Conservation (phyloP, 2,329 filamentous ascomycete species). For the Fusarium torreyae region DNA sequence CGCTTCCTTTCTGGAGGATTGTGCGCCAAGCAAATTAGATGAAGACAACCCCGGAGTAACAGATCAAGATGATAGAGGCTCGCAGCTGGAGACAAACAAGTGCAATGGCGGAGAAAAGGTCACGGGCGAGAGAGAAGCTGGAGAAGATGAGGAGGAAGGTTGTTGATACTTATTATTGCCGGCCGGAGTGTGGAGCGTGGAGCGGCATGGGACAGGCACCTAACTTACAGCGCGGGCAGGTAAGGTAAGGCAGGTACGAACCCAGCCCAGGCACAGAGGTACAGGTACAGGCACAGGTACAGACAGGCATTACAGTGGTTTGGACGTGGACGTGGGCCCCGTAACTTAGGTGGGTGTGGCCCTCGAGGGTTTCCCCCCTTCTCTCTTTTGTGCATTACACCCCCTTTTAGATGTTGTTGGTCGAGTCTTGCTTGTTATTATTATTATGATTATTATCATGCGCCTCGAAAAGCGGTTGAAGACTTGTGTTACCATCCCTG, state of each 20-base stretch:
- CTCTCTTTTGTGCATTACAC: conserved; percentile 41
- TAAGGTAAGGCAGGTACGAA: conserved; percentile 23
- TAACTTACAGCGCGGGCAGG: conserved; percentile 27
- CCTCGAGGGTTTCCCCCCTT: conserved; percentile 38
- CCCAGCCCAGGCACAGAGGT: conserved; percentile 26
- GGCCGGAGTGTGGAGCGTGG: conserved; percentile 49
- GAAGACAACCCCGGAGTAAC: neutral
- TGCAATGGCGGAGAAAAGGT: conserved; percentile 34
- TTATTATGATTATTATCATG: conserved; percentile 42
- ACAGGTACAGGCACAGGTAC: conserved; percentile 33
- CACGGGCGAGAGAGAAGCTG: conserved; percentile 43
- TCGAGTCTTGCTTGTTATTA: conserved; percentile 42
- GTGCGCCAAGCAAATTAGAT: conserved; percentile 9
- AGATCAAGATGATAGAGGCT: conserved; percentile 6
- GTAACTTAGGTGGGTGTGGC: conserved; percentile 40
- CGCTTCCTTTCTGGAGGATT: conserved; percentile 11
- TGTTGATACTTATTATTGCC: conserved; percentile 52
- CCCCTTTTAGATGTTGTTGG: conserved; percentile 47
- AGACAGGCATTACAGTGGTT: conserved; percentile 37
- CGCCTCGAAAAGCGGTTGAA: conserved; percentile 47
- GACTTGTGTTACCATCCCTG: conserved; percentile 45
- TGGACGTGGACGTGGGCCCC: conserved; percentile 44
- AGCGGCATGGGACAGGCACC: conserved; percentile 40
- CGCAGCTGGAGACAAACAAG: conserved; percentile 16
- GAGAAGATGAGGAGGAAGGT: conserved; percentile 49